Evolutionary conservation across 2,329 filamentous ascomycete species (phyloP).

Genomic region (Colletotrichum chrysophilum): DNA sequence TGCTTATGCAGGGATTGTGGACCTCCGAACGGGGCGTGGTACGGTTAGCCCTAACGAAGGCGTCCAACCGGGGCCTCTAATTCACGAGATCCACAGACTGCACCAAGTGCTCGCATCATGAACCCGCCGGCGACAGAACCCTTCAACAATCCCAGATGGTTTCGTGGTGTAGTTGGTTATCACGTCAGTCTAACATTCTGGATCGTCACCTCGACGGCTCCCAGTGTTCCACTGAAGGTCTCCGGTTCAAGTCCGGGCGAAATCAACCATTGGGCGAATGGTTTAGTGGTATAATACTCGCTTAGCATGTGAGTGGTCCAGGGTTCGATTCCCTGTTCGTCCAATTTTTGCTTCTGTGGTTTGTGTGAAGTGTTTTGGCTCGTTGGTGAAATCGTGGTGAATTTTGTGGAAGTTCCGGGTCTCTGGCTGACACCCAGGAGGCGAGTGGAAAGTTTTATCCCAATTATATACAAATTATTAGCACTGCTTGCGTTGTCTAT

Average conservation of each 20-base stretch:
- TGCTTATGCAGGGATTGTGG: not conserved
- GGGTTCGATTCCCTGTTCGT: slow-evolving; percentile 21
- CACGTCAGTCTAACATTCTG: slow-evolving; percentile 51
- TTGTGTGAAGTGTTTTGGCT: not conserved
- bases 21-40: not conserved
- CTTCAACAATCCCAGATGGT: not conserved
- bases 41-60: not conserved
- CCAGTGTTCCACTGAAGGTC: slow-evolving; percentile 14
- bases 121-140: accelerated
- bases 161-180: slow-evolving; percentile 48
- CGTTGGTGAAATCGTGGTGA: accelerated
- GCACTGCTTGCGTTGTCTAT: not conserved
- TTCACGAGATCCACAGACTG: not conserved
- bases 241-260: slow-evolving; percentile 22
- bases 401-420: too few species aligned
- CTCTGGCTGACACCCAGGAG: accelerated
- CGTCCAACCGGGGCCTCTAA: not conserved
- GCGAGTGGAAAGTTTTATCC: not conserved
- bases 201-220: not conserved
- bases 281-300: slow-evolving; percentile 23
- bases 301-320: slow-evolving; percentile 21
- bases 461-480: too few species aligned
- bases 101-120: not conserved
- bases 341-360: not conserved
- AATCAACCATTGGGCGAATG: slow-evolving; percentile 7